Evolutionary conservation across 2,329 filamentous ascomycete genomes (phyloP).

Genomic region (Curvularia hawaiiensis): DNA sequence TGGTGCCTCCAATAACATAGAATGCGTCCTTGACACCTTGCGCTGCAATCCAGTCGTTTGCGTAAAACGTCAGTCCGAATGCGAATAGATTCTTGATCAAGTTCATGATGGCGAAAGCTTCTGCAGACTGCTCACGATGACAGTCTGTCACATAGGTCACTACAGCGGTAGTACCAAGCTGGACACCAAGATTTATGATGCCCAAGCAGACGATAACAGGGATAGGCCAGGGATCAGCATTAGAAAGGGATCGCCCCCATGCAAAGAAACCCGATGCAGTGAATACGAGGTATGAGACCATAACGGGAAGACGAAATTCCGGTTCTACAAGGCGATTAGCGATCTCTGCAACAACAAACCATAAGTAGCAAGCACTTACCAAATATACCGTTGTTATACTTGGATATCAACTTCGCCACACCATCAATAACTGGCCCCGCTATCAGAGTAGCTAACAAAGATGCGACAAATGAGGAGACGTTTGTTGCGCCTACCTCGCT

Average conservation of each 20-base stretch:
- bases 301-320: constrained; percentile 33
- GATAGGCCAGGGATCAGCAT: constrained; percentile 29
- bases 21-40: constrained; percentile 30
- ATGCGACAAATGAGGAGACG: constrained; percentile 31
- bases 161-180: constrained; percentile 28
- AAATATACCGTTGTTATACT: constrained; percentile 29
- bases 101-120: constrained; percentile 37
- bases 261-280: constrained; percentile 33
- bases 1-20: constrained; percentile 30
- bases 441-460: constrained; percentile 25
- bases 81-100: constrained; percentile 36
- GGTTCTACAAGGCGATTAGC: constrained; percentile 22
- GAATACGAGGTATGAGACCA: constrained; percentile 29
- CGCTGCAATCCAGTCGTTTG: constrained; percentile 28
- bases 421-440: constrained; percentile 29
- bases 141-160: constrained; percentile 33
- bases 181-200: constrained; percentile 33
- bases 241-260: constrained; percentile 28
- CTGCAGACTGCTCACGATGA: constrained; percentile 30
- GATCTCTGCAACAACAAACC: neutral
- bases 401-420: constrained; percentile 31
- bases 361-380: constrained; percentile 15
- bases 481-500: constrained; percentile 31
- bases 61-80: constrained; percentile 32
- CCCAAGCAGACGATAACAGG: constrained; percentile 36